Base-by-base conservation (phyloP, 176 grass and related monocot species). In the Lolium multiflorum region DNA sequence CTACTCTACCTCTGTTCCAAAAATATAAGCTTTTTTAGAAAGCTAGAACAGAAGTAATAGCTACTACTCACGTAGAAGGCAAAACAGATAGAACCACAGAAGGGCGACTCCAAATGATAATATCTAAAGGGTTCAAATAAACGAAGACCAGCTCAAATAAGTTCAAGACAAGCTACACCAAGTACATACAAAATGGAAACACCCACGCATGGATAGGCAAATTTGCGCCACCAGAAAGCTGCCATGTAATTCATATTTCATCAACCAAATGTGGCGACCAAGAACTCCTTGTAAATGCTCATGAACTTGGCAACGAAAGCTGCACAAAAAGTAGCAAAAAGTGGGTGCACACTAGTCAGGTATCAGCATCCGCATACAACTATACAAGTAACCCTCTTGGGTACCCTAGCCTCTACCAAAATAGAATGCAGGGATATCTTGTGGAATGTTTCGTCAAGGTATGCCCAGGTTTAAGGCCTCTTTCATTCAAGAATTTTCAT, bases 301-400 rank as follows among this genome's bases (percentile, higher is more conserved):
- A 99, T 99, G 92, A 99, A 99, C 89, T 99, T 99, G 11, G 97
- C 97, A 39, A 99, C 94, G 11, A 99, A 99, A 73, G 97, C 97
- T 99, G 94, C 54, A 79, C 6, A 89, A 83, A 72, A 18, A 18
- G 16, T 54, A 26, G 39, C 39, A 48, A 31, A 37, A 51, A 5
- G 38, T 35, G 49, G 16, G 50, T 50, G 50, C 54, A 43, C 47
- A 54, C 6, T 13, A 37, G 62, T 68, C 47, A 38, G 46, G 62
- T 26, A 11, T 63, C 77, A 79, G n/a, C 41, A 18, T 68, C 24
- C 24, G 10, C 5, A 35, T 35, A 35, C 31, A 35, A 35, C 31
- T 35, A 25, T 73, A 22, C 28, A 48, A 73, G 11, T 68, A 67
- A 7, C 0, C 16, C 15, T 39, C 16, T 38, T 68, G 28, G 9